A percentile compares a stretch with the other conserved stretches of the same genome.
These are phyloP conservation scores for Kodamaea kaohsiungensis DNA, from an alignment of 805 yeast genomes.

Conservation along the genomic window DNA sequence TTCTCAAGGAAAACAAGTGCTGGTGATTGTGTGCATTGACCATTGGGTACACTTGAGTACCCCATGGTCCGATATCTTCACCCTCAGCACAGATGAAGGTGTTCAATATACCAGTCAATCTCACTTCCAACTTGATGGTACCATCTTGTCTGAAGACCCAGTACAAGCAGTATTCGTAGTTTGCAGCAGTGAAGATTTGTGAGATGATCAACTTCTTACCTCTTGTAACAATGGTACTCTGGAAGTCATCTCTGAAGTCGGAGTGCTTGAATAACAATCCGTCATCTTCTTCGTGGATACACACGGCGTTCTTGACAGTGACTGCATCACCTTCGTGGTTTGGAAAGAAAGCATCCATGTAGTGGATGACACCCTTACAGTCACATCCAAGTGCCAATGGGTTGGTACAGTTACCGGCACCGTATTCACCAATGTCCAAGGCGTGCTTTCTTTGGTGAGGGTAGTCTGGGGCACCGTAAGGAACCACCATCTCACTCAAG, in stretches of 20 bases:
- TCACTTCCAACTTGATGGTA: constrained; percentile 74
- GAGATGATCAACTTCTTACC: constrained; percentile 73
- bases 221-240: constrained; percentile 73
- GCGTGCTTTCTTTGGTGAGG: constrained; percentile 88
- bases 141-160: constrained; percentile 86
- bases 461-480: constrained; percentile 76
- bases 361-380: constrained; percentile 84
- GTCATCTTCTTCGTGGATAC: constrained; percentile 86
- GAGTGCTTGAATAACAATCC: constrained; percentile 80
- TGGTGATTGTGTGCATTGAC: constrained; percentile 87
- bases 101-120: constrained; percentile 81
- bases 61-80: constrained; percentile 75
- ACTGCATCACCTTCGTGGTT: constrained; percentile 68
- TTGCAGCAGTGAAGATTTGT: constrained; percentile 84
- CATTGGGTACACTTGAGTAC: constrained; percentile 75
- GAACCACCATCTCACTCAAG: constrained; percentile 80
- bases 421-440: constrained; percentile 83
- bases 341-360: constrained; percentile 75
- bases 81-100: constrained; percentile 64
- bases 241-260: constrained; percentile 78
- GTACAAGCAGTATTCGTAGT: constrained; percentile 82
- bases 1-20: constrained; percentile 74
- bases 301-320: constrained; percentile 73
- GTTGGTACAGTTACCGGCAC: constrained; percentile 85
- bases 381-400: constrained; percentile 79